Evolutionary conservation across 305 asterid genomes (phyloP), one percentile per base, ranked within the genome.

Genomic region (Fraxinus paxiana): DNA sequence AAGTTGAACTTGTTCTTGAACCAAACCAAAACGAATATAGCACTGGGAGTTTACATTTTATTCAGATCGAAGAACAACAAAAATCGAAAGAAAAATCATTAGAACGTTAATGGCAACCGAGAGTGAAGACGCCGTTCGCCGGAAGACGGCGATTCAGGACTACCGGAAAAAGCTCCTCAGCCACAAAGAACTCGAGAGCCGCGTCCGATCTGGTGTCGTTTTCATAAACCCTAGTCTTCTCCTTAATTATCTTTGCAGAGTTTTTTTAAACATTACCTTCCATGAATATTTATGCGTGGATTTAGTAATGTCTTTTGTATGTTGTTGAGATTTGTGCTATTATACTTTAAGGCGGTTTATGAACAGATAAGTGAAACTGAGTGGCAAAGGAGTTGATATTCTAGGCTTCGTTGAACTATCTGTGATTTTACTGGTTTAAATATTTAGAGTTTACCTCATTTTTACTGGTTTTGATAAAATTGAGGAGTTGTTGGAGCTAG

Each of bases 161-260:
- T 89, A 89, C 73, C 87, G 90, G 82, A 86, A 86, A 75, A 89
- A 89, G 82, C 88, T 89, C 12, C 92, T 89, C 79, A 87, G 78
- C 65, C 92, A 89, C 43, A 89, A 89, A 78, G 98, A 94, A 59
- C 92, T 90, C 75, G 98, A 94, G 38, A 90, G 93, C 75, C 93
- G 98, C 73, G 94, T 92, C 84, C 90, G 97, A 83, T 89, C 91
- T 71, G 97, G 97, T 94, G 74, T 72, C 78, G 5, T 35, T 80
- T 83, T 82, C 86, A 86, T 43, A 81, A 85, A 84, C 86, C 90
- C 90, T 82, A 85, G 43, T 51, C 67, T 78, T 59, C 56, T 51
- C 24, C 15, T 67, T 9, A 2, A 41, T 26, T 59, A 56, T 54
- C 46, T 30, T 12, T 48, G 71, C 28, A 1, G 31, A 30, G 31